Percentiles rank a stretch among this genome's conserved stretches.
phyloP scores from a whole-genome alignment of 306 rosid species.

The Inga leiocalycina region DNA sequence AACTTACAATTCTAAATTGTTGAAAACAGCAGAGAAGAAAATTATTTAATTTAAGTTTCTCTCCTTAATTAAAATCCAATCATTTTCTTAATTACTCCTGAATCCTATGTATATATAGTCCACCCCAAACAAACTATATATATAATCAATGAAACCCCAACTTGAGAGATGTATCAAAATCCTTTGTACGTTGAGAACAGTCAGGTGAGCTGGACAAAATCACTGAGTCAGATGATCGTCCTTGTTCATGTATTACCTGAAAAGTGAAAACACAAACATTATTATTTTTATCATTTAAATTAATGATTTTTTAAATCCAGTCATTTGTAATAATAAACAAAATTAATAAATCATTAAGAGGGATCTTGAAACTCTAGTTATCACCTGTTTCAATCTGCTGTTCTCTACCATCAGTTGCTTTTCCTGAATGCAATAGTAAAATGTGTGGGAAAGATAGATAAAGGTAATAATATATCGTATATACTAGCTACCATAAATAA shows the following conservation, averaged over 20 bases:
- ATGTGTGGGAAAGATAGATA: background rate
- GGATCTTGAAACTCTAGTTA: background rate
- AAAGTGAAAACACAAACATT: background rate
- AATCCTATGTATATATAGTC: background rate
- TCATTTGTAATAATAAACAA: too few relatives aligned
- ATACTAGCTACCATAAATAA: too few relatives aligned
- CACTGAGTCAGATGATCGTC: slow-evolving; percentile 33
- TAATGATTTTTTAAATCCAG: background rate
- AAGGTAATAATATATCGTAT: background rate
- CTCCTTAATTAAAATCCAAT: background rate
- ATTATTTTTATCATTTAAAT: background rate
- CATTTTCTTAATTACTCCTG: background rate
- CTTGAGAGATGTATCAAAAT: slow-evolving; percentile 45
- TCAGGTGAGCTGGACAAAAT: slow-evolving; percentile 33
- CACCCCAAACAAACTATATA: background rate
- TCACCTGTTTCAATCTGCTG: background rate
- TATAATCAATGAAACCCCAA: slow-evolving; percentile 40
- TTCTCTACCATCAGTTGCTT: background rate
- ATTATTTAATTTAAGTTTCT: background rate
- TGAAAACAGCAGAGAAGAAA: background rate
- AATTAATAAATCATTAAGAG: too few relatives aligned
- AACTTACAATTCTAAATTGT: background rate
- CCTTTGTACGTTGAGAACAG: slow-evolving; percentile 22
- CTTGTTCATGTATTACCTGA: slow-evolving; percentile 29
- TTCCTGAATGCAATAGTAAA: background rate